Evolutionary conservation across 345 rosid genomes (phyloP).

Genomic region (Viola odorata): DNA sequence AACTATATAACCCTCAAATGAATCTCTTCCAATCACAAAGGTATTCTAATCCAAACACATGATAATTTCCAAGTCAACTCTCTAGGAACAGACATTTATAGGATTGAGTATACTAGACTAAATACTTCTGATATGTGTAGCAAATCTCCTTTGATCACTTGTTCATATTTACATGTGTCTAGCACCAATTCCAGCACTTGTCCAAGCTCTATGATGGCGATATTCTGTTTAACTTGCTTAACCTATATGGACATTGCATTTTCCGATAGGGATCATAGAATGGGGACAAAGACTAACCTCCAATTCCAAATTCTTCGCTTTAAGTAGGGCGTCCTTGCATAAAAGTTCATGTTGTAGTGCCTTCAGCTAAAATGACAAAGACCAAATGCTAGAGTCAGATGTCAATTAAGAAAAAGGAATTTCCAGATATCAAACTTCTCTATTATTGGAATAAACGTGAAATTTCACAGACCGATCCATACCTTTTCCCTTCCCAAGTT

Average conservation of each 20-base stretch:
- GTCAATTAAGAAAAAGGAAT: slow-evolving; percentile 1
- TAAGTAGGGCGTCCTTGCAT: slow-evolving; percentile 49
- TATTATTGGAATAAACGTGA: no score
- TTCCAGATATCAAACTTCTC: no score
- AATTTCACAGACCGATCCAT: neutral
- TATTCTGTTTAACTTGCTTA: no score
- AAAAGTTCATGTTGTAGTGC: slow-evolving; percentile 50
- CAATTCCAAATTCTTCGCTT: slow-evolving; percentile 25
- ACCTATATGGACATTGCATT: no score
- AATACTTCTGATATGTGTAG: no score
- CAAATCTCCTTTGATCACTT: no score
- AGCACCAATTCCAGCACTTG: no score
- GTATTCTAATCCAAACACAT: neutral
- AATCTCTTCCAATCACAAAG: no score
- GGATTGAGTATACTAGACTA: neutral
- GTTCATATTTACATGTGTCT: no score
- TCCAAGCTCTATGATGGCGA: no score
- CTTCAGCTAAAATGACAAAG: slow-evolving; percentile 32
- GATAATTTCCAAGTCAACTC: neutral
- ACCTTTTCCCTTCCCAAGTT: slow-evolving; percentile 55
- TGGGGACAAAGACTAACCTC: slow-evolving; percentile 20
- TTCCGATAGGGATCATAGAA: neutral
- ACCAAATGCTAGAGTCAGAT: neutral
- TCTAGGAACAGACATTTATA: neutral
- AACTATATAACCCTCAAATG: no score